A percentile compares a stretch with the other conserved stretches of the same genome.
These are phyloP conservation scores for Hypoxylon sp. DNA, from an alignment of 2,329 filamentous ascomycete genomes.

Conservation along the genomic window DNA sequence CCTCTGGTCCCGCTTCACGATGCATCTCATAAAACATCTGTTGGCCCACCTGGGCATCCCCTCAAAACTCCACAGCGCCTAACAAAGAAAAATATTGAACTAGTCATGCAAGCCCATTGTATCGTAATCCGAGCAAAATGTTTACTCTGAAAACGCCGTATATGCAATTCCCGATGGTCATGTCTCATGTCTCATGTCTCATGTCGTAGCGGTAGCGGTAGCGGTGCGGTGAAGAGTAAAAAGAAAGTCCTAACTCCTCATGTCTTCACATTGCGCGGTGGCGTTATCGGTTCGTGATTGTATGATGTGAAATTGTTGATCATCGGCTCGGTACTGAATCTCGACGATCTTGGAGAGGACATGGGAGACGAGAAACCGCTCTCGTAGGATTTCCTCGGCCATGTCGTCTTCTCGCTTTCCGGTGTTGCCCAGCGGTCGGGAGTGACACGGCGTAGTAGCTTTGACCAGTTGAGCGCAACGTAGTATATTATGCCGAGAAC, in stretches of 20 bases:
- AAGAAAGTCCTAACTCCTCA: background rate
- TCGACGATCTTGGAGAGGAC: slow-evolving; percentile 33
- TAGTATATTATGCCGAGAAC: slow-evolving; percentile 28
- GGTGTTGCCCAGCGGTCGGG: slow-evolving; percentile 29
- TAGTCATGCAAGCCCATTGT: slow-evolving; percentile 15
- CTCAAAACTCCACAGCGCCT: slow-evolving; percentile 9
- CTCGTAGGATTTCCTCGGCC: slow-evolving; percentile 37
- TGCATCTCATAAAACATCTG: background rate
- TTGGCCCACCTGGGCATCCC: background rate
- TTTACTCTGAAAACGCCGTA: slow-evolving; percentile 9
- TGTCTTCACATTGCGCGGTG: slow-evolving; percentile 27
- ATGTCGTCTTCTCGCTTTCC: slow-evolving; percentile 36
- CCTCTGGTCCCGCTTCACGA: background rate
- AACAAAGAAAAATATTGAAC: slow-evolving; percentile 14
- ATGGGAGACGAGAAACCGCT: slow-evolving; percentile 26
- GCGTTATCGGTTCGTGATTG: slow-evolving; percentile 26
- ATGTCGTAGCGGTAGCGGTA: too few relatives aligned
- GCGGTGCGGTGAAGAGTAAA: background rate
- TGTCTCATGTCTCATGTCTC: slow-evolving; percentile 32
- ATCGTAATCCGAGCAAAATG: background rate
- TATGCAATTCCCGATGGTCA: slow-evolving; percentile 27
- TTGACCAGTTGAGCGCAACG: slow-evolving; percentile 41
- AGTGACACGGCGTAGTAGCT: slow-evolving; percentile 14
- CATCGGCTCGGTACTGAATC: slow-evolving; percentile 32
- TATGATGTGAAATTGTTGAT: slow-evolving; percentile 12